phyloP scores from a whole-genome alignment of 257 asterid species.

The Handroanthus guayacan region DNA sequence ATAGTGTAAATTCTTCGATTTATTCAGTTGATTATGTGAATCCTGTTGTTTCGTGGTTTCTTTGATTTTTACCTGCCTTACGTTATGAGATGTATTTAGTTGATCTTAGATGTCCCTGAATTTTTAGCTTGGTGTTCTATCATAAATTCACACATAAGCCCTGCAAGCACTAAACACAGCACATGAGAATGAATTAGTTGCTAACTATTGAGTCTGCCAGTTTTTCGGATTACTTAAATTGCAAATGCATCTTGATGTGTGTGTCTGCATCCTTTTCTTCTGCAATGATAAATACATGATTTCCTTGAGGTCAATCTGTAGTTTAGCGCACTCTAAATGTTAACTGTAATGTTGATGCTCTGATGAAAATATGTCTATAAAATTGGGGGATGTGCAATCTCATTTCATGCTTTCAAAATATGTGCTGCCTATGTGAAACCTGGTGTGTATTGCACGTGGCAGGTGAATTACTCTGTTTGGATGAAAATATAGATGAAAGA shows the following conservation, averaged over 20 bases:
- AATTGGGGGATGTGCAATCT: not conserved
- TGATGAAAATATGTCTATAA: not conserved
- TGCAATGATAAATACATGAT: not conserved
- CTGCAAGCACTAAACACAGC: not conserved
- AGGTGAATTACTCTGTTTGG: constrained; percentile 38
- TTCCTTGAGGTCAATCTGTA: constrained; percentile 4
- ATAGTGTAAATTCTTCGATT: not conserved
- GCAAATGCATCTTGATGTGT: constrained; percentile 2
- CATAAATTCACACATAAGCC: not conserved
- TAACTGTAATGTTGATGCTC: not conserved
- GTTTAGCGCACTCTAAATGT: not conserved
- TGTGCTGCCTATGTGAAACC: constrained; percentile 2
- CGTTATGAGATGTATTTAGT: constrained; percentile 20
- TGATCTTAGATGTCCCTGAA: constrained; percentile 35
- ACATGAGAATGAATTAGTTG: not conserved
- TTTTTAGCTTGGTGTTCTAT: constrained; percentile 18
- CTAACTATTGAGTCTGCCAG: constrained; percentile 2
- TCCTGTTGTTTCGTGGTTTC: not conserved
- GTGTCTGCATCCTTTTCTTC: not conserved
- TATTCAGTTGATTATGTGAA: not conserved
- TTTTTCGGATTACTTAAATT: constrained; percentile 4
- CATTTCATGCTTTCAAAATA: not conserved
- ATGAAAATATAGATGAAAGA: constrained; percentile 27
- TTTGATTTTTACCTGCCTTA: not conserved
- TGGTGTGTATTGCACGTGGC: constrained; percentile 28